Conservation (phyloP, 2,329 filamentous ascomycete genomes). For the Thermothelomyces thermophilus region DNA sequence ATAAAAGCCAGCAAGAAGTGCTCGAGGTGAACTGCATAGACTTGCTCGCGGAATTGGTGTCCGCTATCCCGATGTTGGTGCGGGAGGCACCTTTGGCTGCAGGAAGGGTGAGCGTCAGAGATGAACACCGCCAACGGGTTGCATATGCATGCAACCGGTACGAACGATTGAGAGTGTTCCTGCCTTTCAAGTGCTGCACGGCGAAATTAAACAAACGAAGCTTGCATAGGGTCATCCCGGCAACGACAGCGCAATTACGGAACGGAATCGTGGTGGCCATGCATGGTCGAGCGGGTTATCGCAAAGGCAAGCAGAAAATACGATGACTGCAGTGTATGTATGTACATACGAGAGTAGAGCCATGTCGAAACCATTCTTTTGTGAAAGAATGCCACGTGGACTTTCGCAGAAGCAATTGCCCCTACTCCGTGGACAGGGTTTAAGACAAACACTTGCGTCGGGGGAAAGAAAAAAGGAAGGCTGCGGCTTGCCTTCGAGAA, state of each 20-base stretch:
- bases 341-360: too few species aligned
- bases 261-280: too few species aligned
- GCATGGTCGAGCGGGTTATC: too few species aligned
- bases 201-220: background rate
- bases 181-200: background rate
- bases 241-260: too few species aligned
- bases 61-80: background rate
- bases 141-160: background rate
- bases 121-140: background rate
- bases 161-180: background rate
- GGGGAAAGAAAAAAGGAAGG: background rate
- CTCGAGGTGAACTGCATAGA: too few species aligned
- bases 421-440: background rate
- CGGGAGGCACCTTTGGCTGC: too few species aligned
- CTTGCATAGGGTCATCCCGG: background rate
- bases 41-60: too few species aligned
- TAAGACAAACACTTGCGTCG: background rate
- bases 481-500: background rate
- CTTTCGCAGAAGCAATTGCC: background rate
- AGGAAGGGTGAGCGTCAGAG: background rate
- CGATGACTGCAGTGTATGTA: too few species aligned
- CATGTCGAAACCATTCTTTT: too few species aligned
- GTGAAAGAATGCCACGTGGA: constrained; percentile 3
- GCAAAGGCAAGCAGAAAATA: too few species aligned
- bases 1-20: too few species aligned